Evolutionary conservation across 2,329 filamentous ascomycete genomes (phyloP), one percentile per base, ranked within the genome.

Genomic region (Hypoxylon rubiginosum): DNA sequence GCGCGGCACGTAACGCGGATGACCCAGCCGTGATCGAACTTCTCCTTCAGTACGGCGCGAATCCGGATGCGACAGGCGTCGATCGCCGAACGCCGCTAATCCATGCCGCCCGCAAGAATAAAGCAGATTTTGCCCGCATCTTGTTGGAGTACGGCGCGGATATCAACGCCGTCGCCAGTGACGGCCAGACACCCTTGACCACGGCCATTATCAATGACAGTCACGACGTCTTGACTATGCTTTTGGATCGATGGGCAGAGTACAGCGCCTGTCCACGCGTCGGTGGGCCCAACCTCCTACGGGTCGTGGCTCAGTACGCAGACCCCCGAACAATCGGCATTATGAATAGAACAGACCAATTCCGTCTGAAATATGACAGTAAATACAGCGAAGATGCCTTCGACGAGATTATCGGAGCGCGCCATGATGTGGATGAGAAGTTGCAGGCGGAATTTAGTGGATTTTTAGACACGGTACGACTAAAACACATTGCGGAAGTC

Each of bases 201-300:
- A 77, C 74, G 6, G 72, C 78, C 11, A 77, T 79, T 57, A 74
- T 66, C 4, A 71, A 76, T 65, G 79, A 79, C 53, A 79, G 73
- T 51, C 77, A 79, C 56, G 69, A 74, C 41, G 73, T 78, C 17
- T 71, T 79, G 13, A 61, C 71, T 5, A 69, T 79, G 5, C 71
- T 79, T 26, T 73, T 79, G 10, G 76, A 79, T 36, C 71, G 75
- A 17, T 79, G 77, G 76, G 70, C 74, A 32, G 76, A 79, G 58
- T 79, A 78, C 60, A 72, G 69, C 24, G 70, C 70, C 39, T 78
- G 76, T 56, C 76, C 76, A n/a, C 74, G 74, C 11, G 68, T 79
- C 5, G 73, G 70, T 34, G 75, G 75, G 8, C 74, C 76, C 13
- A 67, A 75, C 66, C 68, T 77, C 17, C 68, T 79, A 17, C 53